Conservation (phyloP, 2,329 filamentous ascomycete genomes). For the Helotiales sp. region DNA sequence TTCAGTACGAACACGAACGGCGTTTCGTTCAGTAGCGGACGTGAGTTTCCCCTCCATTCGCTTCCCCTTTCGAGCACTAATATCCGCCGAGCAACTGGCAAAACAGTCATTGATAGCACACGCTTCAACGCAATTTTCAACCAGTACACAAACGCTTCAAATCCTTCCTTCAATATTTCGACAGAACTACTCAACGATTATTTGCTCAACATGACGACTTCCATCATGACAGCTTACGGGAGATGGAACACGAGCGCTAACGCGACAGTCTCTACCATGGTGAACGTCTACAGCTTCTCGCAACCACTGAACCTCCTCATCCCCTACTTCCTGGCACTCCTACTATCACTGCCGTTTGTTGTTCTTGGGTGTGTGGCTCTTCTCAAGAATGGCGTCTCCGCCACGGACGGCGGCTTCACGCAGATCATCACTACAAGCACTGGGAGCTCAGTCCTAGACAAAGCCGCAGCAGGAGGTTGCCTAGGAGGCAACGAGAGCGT, state of each 20-base stretch:
- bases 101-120: slow-evolving; percentile 17
- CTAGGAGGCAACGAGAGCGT: slow-evolving; percentile 21
- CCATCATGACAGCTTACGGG: slow-evolving; percentile 14
- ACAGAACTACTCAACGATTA: slow-evolving; percentile 21
- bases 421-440: slow-evolving; percentile 23
- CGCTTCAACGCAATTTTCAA: slow-evolving; percentile 19
- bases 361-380: slow-evolving; percentile 16
- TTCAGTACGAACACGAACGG: not conserved
- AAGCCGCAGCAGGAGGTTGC: slow-evolving; percentile 23
- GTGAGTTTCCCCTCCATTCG: not conserved
- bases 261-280: slow-evolving; percentile 7
- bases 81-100: not conserved
- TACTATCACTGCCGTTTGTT: slow-evolving; percentile 20
- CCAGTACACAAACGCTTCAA: not conserved
- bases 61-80: not conserved
- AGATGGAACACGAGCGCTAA: slow-evolving; percentile 19
- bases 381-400: slow-evolving; percentile 19
- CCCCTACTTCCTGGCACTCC: slow-evolving; percentile 23
- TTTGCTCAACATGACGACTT: slow-evolving; percentile 25
- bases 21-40: not conserved
- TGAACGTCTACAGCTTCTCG: slow-evolving; percentile 26
- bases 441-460: slow-evolving; percentile 18
- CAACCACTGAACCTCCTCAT: slow-evolving; percentile 23
- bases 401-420: slow-evolving; percentile 23
- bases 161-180: slow-evolving; percentile 16